Evolutionary conservation across 192 early-diverging fungal species (phyloP).

Genomic region (Spizellomyces sp.): DNA sequence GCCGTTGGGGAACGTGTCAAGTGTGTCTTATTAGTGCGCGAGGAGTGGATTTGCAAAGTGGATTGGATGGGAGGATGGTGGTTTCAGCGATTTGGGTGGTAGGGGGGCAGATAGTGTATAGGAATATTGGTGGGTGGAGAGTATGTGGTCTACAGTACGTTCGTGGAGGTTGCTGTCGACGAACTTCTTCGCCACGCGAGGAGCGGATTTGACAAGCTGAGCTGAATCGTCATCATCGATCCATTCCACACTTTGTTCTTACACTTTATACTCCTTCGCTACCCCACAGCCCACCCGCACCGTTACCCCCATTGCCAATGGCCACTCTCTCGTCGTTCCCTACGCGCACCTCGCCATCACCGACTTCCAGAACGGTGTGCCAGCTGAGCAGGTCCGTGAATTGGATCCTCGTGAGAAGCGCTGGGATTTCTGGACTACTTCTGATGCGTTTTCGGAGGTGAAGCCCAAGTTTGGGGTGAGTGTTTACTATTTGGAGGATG

Average conservation of each 20-base stretch:
- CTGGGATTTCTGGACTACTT: constrained; percentile 64
- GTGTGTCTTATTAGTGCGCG: background rate
- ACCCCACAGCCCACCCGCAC: constrained; percentile 10
- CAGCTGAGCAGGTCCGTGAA: constrained; percentile 52
- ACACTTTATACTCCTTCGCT: background rate
- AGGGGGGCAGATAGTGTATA: no score
- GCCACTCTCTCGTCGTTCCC: constrained; percentile 54
- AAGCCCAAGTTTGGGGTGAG: constrained; percentile 44
- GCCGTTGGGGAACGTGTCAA: background rate
- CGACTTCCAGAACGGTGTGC: constrained; percentile 52
- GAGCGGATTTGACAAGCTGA: background rate
- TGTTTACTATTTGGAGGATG: background rate
- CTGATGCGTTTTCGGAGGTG: constrained; percentile 43
- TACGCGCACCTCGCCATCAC: constrained; percentile 46
- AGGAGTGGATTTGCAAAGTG: background rate
- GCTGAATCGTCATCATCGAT: no score
- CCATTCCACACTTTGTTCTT: background rate
- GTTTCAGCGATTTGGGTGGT: background rate
- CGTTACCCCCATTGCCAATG: constrained; percentile 26
- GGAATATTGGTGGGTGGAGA: background rate
- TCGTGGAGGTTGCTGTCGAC: background rate
- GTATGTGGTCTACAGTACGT: background rate
- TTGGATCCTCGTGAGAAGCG: constrained; percentile 48
- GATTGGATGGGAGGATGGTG: background rate
- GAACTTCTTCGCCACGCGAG: background rate